Evolutionary conservation across 2,329 filamentous ascomycete genomes (phyloP), one percentile per base, ranked within the genome.

Genomic region (Penicillium glabrum): DNA sequence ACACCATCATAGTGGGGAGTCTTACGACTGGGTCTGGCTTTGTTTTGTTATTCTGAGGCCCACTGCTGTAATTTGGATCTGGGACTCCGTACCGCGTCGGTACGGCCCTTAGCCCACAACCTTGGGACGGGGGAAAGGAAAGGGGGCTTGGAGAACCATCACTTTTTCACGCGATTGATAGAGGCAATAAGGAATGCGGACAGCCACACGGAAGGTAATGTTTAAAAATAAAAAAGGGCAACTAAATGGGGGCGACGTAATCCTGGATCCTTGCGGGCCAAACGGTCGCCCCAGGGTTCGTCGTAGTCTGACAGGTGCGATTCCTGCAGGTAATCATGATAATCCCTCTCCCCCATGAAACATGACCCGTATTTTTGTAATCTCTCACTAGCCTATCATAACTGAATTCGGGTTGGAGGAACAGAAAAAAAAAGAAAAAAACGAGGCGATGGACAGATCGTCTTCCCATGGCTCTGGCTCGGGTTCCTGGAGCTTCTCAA

Each of bases 241-340:
- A 37, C 19, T 3, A 11, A 49, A 23, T 33, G 49, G 53, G 46
- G 43, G 47, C 26, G 41, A 56, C 43, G 24, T 35, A 56, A 61
- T 55, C 39, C 51, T 33, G 53, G 50, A 62, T 57, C 54, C 50
- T 57, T 46, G 60, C 57, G 60, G 59, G 62, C 59, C 60, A 64
- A 65, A 65, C 63, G 63, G 63, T 54, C 45, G 64, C 63, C 64
- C 63, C 64, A 66, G 63, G 58, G 64, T 66, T 66, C 64, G 60
- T 66, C 54, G 49, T 27, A 33, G 47, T 53, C 56, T 64, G 59
- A 63, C 61, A 62, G 58, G 53, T 61, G 56, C 51, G 54, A 56
- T 58, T 35, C 31, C 54, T 64, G 58, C 60, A 58, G 54, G 63
- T 58, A 64, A 60, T 61, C 33, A 21, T 19, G 19, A 41, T 41